These are phyloP conservation scores for Colletotrichum sp. DNA, from an alignment of 2,329 filamentous ascomycete species.

Conservation along the genomic window DNA sequence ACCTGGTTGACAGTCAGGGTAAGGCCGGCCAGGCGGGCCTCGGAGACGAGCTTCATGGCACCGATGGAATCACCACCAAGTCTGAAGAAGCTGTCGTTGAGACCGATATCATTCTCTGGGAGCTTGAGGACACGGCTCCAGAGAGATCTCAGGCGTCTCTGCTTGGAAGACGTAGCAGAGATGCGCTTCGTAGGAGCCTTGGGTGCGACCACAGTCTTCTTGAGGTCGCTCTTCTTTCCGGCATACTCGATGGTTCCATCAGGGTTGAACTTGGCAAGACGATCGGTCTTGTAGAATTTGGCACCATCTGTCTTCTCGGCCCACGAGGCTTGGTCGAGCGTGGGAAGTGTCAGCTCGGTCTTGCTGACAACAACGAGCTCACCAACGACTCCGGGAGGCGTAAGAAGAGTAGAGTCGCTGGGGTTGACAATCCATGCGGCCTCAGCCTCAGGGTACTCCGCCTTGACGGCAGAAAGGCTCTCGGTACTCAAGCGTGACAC, in stretches of 20 bases:
- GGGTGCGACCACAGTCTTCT: conserved; percentile 5
- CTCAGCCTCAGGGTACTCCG: conserved; percentile 29
- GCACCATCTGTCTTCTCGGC: conserved; percentile 25
- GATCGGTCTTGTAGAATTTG: conserved; percentile 44
- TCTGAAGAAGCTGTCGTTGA: conserved; percentile 65
- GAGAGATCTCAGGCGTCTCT: conserved; percentile 47
- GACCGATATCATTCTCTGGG: conserved; percentile 50
- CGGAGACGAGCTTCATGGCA: conserved; percentile 66
- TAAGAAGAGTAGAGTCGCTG: conserved; percentile 34
- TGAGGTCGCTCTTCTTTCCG: conserved; percentile 23
- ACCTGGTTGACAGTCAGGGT: conserved; percentile 60
- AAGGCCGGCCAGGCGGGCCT: conserved; percentile 52
- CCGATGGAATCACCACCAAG: conserved; percentile 65
- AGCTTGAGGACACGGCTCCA: conserved; percentile 55
- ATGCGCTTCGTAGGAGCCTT: conserved; percentile 32
- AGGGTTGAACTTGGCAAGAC: conserved; percentile 42
- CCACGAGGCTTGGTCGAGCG: conserved; percentile 33
- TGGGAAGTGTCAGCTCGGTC: conserved; percentile 27
- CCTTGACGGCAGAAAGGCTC: conserved; percentile 24
- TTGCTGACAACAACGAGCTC: conserved; percentile 47
- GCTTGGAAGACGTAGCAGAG: conserved; percentile 44
- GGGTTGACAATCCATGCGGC: conserved; percentile 47
- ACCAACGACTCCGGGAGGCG: conserved; percentile 46
- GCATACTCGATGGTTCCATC: conserved; percentile 35
- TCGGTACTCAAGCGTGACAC: conserved; percentile 33